Evolutionary conservation across 441 rosid species (phyloP).

Genomic region (Pelargonium cotyledonis): DNA sequence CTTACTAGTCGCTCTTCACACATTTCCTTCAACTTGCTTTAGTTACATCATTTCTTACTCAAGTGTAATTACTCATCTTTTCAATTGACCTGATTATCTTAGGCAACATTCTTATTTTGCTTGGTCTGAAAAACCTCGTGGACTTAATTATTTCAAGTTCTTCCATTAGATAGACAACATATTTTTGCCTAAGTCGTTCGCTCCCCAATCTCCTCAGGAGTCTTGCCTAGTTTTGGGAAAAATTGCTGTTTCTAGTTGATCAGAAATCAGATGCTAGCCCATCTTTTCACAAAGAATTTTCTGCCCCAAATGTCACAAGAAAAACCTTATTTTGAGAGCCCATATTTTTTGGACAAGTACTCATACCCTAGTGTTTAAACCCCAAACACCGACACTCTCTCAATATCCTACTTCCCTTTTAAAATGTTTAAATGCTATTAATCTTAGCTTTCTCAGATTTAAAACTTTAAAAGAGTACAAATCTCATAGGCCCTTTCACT

Average conservation of each 20-base stretch:
- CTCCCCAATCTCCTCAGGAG: too few species aligned
- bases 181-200: background rate
- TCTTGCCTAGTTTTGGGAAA: too few species aligned
- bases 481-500: too few species aligned
- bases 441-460: background rate
- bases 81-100: too few species aligned
- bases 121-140: background rate
- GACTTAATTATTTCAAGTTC: background rate
- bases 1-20: too few species aligned
- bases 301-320: background rate
- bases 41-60: too few species aligned
- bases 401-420: too few species aligned
- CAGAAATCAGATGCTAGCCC: background rate
- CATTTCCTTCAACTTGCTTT: too few species aligned
- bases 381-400: too few species aligned
- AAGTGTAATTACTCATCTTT: too few species aligned
- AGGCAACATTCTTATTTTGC: background rate
- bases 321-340: background rate
- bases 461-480: background rate
- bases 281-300: background rate
- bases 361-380: too few species aligned
- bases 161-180: background rate
- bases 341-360: background rate
- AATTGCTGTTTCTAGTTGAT: too few species aligned
- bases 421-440: background rate